These are phyloP conservation scores for Reticulascus tulasneorum DNA, from an alignment of 2,329 filamentous ascomycete genomes.

Conservation along the genomic window DNA sequence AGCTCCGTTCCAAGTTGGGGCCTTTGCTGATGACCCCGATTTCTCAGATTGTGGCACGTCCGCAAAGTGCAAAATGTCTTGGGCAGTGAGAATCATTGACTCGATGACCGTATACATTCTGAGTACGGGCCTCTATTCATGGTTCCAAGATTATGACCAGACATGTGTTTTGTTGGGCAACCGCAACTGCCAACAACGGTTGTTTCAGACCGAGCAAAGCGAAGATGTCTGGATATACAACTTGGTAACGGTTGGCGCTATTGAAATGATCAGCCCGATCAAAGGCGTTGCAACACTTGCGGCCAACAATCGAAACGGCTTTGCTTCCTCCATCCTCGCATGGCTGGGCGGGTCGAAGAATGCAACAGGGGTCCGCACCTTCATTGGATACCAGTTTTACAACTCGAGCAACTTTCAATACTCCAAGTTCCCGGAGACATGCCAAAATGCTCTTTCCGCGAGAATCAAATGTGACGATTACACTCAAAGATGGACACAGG, in stretches of 20 bases:
- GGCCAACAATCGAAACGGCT: background rate
- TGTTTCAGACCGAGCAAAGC: slow-evolving; percentile 15
- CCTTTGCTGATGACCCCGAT: background rate
- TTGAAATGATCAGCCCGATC: slow-evolving; percentile 6
- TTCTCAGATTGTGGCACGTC: background rate
- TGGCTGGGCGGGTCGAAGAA: too few relatives aligned
- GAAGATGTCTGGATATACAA: slow-evolving; percentile 20
- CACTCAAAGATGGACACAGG: background rate
- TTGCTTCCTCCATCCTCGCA: background rate
- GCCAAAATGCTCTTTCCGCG: background rate
- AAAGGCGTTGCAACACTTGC: background rate
- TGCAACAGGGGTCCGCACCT: too few relatives aligned
- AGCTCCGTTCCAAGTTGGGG: background rate
- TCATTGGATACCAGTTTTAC: too few relatives aligned
- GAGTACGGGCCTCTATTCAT: slow-evolving; percentile 23
- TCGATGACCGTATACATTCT: slow-evolving; percentile 18
- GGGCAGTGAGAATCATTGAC: slow-evolving; percentile 19
- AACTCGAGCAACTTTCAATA: too few relatives aligned
- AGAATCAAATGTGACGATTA: background rate
- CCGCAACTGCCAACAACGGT: slow-evolving; percentile 18
- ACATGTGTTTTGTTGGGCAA: slow-evolving; percentile 16
- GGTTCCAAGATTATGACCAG: slow-evolving; percentile 22
- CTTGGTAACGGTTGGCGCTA: slow-evolving; percentile 14
- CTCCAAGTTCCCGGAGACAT: too few relatives aligned
- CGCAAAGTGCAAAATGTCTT: slow-evolving; percentile 17